Percentiles rank a stretch among this genome's conserved stretches.
phyloP scores from a whole-genome alignment of 108 stramenopile species.

The Fragilariopsis cylindrus region DNA sequence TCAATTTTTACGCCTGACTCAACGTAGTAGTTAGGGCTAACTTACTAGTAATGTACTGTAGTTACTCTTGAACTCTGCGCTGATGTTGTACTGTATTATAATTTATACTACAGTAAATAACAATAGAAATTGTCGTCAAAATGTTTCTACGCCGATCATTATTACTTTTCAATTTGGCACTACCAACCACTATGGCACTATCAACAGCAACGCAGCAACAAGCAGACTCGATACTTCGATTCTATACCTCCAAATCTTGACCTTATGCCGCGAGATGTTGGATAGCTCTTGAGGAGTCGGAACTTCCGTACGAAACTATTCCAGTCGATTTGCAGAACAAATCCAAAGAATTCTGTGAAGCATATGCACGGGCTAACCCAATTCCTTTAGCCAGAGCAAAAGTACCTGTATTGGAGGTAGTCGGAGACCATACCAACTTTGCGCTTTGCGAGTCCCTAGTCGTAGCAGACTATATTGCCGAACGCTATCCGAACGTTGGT shows the following conservation, averaged over 20 bases:
- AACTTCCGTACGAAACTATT: conserved; percentile 8
- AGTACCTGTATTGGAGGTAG: conserved; percentile 20
- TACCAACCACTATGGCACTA: background rate
- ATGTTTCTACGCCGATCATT: background rate
- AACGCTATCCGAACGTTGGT: background rate
- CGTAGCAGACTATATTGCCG: conserved; percentile 22
- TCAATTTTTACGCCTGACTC: too few relatives aligned
- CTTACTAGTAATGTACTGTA: too few relatives aligned
- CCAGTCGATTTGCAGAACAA: conserved; percentile 25
- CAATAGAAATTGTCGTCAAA: background rate
- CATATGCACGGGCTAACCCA: conserved; percentile 28
- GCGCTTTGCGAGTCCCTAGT: conserved; percentile 17
- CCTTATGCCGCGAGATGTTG: conserved; percentile 22
- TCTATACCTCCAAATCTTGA: conserved; percentile 20
- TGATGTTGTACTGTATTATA: too few relatives aligned
- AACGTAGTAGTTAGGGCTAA: too few relatives aligned
- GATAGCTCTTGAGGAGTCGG: conserved; percentile 28
- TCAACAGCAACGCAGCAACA: background rate
- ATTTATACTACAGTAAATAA: too few relatives aligned
- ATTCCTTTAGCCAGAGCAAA: conserved; percentile 22
- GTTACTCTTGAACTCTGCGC: too few relatives aligned
- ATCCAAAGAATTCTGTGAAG: conserved; percentile 13
- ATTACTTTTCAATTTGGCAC: background rate
- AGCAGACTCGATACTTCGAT: background rate
- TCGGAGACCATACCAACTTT: background rate